These are phyloP conservation scores for Phaeomoniella chlamydospora DNA, from an alignment of 2,329 filamentous ascomycete genomes.

Conservation along the genomic window DNA sequence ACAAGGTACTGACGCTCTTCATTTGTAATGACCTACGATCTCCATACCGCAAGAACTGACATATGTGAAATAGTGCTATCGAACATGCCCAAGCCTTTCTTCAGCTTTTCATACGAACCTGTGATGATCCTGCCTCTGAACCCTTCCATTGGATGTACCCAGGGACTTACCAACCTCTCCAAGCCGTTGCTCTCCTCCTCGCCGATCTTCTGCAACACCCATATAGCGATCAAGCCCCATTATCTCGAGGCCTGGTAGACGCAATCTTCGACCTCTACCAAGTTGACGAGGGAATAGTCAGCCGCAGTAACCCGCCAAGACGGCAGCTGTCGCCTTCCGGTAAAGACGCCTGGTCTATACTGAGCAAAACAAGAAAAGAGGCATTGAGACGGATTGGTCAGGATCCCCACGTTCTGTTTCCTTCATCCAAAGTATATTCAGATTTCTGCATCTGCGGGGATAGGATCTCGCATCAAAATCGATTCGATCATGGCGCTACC, in stretches of 20 bases:
- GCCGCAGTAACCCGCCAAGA: conserved; percentile 5
- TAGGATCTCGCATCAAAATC: conserved; percentile 1
- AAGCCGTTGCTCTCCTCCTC: conserved; percentile 9
- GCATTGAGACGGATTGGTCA: conserved; percentile 7
- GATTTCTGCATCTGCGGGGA: conserved; percentile 8
- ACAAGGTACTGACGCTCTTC: conserved; percentile 4
- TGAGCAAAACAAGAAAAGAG: conserved; percentile 6
- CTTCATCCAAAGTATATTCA: conserved; percentile 5
- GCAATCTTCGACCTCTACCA: conserved; percentile 10
- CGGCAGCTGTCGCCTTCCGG: conserved; percentile 8
- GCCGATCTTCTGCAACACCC: conserved; percentile 10
- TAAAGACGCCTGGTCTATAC: conserved; percentile 8
- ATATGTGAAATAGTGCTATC: conserved; percentile 7
- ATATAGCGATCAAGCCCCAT: conserved; percentile 8
- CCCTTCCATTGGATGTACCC: conserved; percentile 13
- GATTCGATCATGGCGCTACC: neutral
- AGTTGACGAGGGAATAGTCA: conserved; percentile 9
- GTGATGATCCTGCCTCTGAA: conserved; percentile 8
- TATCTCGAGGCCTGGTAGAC: conserved; percentile 9
- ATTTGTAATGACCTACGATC: no score
- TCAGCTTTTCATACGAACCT: conserved; percentile 11
- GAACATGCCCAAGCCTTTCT: conserved; percentile 11
- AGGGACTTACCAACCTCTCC: conserved; percentile 12
- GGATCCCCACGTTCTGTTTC: conserved; percentile 8
- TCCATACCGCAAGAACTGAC: neutral